Percentiles rank a stretch among this genome's conserved stretches.
These are phyloP conservation scores for Trichoderma sp. DNA, from an alignment of 2,329 filamentous ascomycete species.

Conservation along the genomic window DNA sequence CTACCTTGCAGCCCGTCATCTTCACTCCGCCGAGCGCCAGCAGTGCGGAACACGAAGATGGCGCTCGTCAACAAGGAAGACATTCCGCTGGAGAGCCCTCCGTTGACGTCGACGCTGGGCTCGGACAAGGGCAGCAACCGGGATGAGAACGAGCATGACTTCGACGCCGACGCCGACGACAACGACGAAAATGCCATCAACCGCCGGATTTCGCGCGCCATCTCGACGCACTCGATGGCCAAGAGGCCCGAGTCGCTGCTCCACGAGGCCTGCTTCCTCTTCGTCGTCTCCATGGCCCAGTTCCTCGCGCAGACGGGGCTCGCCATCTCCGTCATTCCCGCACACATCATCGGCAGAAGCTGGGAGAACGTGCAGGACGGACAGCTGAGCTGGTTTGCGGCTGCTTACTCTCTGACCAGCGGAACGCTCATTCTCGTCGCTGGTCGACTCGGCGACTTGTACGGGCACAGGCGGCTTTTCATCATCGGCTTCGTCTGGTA, in stretches of 20 bases:
- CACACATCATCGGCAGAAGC: slow-evolving; percentile 16
- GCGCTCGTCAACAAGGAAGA: neutral
- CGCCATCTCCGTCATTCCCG: slow-evolving; percentile 3
- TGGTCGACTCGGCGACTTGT: slow-evolving; percentile 57
- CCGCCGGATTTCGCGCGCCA: slow-evolving; percentile 1
- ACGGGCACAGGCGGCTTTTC: slow-evolving; percentile 57
- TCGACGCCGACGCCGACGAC: neutral
- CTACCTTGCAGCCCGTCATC: neutral
- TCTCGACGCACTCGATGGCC: slow-evolving; percentile 14
- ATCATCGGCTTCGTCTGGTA: slow-evolving; percentile 56
- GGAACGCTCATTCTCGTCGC: slow-evolving; percentile 59
- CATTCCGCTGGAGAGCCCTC: slow-evolving; percentile 2
- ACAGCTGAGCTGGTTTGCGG: slow-evolving; percentile 21
- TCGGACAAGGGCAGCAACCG: slow-evolving; percentile 1
- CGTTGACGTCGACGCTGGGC: neutral
- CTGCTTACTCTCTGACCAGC: slow-evolving; percentile 11
- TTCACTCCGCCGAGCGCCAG: slow-evolving; percentile 1
- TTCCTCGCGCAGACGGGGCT: slow-evolving; percentile 15
- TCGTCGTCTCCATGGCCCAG: slow-evolving; percentile 19
- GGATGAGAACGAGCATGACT: neutral
- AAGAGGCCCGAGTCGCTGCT: slow-evolving; percentile 18
- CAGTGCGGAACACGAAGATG: slow-evolving; percentile 16
- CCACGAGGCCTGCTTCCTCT: slow-evolving; percentile 20
- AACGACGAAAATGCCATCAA: slow-evolving; percentile 12
- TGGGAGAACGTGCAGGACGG: slow-evolving; percentile 17